Conservation (phyloP, 192 early-diverging fungal genomes). For the Mortierella hygrophila region DNA sequence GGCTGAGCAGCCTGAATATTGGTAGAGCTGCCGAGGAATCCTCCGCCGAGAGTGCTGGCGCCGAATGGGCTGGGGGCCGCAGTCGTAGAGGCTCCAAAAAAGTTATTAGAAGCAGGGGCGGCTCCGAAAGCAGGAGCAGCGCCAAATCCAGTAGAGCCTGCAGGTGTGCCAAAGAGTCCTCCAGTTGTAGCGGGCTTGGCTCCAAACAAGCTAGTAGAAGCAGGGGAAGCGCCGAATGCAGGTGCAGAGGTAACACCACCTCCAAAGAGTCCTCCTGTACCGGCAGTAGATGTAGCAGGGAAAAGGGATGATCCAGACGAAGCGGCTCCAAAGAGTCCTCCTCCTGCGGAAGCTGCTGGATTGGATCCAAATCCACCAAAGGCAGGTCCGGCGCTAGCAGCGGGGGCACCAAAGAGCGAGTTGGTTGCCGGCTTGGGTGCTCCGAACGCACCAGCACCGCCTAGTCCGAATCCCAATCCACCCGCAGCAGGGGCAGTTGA, state of each 20-base stretch:
- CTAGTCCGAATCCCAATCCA: conserved; percentile 46
- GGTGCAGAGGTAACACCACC: conserved; percentile 45
- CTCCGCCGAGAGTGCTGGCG: conserved; percentile 43
- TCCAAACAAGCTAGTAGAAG: conserved; percentile 36
- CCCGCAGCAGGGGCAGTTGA: conserved; percentile 42
- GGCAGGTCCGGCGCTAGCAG: conserved; percentile 30
- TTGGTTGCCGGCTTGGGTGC: conserved; percentile 47
- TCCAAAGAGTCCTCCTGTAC: conserved; percentile 46
- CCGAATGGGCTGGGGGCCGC: conserved; percentile 17
- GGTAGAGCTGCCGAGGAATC: conserved; percentile 59
- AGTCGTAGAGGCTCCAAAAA: conserved; percentile 34
- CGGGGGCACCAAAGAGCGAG: conserved; percentile 55
- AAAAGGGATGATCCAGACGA: conserved; percentile 40
- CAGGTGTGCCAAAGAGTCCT: conserved; percentile 18
- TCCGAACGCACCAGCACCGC: conserved; percentile 21
- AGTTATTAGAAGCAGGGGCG: background rate
- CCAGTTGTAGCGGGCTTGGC: conserved; percentile 28
- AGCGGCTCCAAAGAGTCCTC: conserved; percentile 56
- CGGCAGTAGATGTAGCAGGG: conserved; percentile 21
- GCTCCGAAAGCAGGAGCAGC: conserved; percentile 28
- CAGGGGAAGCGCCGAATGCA: conserved; percentile 23
- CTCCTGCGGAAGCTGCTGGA: conserved; percentile 35
- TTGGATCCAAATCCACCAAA: conserved; percentile 50
- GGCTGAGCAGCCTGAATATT: conserved; percentile 60
- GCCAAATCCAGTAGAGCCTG: conserved; percentile 27